Evolutionary conservation across 1,284 basidiomycete species (phyloP).

Genomic region (Boletus mariae): DNA sequence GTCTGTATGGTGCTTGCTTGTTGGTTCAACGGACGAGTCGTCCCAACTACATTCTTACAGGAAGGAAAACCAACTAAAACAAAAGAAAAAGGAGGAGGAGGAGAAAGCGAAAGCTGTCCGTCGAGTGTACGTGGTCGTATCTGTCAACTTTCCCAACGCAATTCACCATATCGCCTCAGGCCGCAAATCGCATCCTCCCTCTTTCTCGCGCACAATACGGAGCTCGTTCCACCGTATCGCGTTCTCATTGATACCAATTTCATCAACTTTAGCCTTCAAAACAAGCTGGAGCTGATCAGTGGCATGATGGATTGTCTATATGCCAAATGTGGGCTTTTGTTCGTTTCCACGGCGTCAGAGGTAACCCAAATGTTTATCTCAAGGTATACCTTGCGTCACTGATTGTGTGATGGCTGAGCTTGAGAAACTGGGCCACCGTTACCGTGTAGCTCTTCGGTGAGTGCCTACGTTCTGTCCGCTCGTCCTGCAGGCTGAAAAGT

Average conservation of each 20-base stretch:
- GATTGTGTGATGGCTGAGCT: constrained; percentile 98
- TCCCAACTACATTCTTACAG: constrained; percentile 35
- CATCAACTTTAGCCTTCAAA: constrained; percentile 98
- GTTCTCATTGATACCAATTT: constrained; percentile 99
- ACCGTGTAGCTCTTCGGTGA: constrained; percentile 89
- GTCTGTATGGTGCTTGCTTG: constrained; percentile 64
- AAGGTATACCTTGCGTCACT: constrained; percentile 97
- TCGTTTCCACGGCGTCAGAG: not conserved
- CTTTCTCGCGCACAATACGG: constrained; percentile 94
- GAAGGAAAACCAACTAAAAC: constrained; percentile 79
- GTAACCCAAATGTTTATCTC: constrained; percentile 1
- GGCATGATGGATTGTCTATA: constrained; percentile 99
- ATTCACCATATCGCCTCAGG: constrained; percentile 37
- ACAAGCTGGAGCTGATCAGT: constrained; percentile 93
- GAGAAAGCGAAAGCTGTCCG: constrained; percentile 70
- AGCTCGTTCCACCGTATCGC: constrained; percentile 94
- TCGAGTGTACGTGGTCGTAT: constrained; percentile 59
- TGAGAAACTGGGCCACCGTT: constrained; percentile 95
- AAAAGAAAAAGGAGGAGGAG: constrained; percentile 73
- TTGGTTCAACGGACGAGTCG: not conserved
- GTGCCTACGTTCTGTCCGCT: constrained; percentile 20
- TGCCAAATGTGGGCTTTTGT: constrained; percentile 82
- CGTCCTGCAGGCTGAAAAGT: not conserved
- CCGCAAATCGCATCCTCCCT: constrained; percentile 85
- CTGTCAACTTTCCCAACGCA: not conserved